These are phyloP conservation scores for Leucocoprinus sp. DNA, from an alignment of 768 basidiomycete species.

Conservation along the genomic window DNA sequence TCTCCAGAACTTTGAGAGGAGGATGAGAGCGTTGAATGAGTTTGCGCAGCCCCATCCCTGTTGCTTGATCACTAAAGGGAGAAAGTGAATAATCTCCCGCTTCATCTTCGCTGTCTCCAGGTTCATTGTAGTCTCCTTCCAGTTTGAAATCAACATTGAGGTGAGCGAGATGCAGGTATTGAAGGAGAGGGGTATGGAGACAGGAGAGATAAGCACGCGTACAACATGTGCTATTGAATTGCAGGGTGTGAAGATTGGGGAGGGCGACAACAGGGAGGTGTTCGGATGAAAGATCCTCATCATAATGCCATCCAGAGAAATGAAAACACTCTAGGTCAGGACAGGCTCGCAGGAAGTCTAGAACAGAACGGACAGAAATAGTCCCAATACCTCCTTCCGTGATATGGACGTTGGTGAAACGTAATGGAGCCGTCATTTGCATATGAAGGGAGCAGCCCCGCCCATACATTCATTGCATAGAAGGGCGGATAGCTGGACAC, in stretches of 20 bases:
- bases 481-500: constrained; percentile 23
- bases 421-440: constrained; percentile 36
- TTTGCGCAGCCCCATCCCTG: constrained; percentile 70
- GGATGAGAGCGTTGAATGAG: constrained; percentile 56
- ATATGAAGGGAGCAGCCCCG: constrained; percentile 44
- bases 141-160: constrained; percentile 57
- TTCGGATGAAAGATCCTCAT: constrained; percentile 21
- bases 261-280: constrained; percentile 39
- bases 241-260: constrained; percentile 48
- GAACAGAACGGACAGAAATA: constrained; percentile 41
- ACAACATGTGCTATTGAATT: constrained; percentile 50
- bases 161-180: constrained; percentile 53
- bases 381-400: constrained; percentile 39
- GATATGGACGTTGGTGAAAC: constrained; percentile 51
- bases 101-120: constrained; percentile 71
- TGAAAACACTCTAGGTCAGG: constrained; percentile 54
- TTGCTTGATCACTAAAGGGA: constrained; percentile 68
- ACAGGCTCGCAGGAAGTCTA: constrained; percentile 53
- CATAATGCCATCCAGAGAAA: constrained; percentile 46
- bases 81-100: constrained; percentile 68
- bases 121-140: constrained; percentile 31
- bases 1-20: constrained; percentile 56
- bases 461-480: constrained; percentile 39
- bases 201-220: constrained; percentile 58
- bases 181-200: constrained; percentile 52